These are phyloP conservation scores for Hymenoscyphus infarciens DNA, from an alignment of 2,329 filamentous ascomycete genomes.

Conservation along the genomic window DNA sequence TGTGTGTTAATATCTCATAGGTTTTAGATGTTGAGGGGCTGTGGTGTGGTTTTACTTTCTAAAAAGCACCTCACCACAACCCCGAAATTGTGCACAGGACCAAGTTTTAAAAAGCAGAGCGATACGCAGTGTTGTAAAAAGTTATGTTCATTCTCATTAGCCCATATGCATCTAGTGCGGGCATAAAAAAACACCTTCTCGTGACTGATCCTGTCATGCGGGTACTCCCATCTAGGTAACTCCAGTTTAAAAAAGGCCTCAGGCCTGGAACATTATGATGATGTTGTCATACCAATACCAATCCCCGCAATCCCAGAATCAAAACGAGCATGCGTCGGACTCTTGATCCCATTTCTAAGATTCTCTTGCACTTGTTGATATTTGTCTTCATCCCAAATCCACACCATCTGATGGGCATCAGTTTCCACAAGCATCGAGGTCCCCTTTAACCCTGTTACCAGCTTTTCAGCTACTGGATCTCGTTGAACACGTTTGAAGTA, in stretches of 20 bases:
- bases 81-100: too few species aligned
- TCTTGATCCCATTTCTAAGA: slow-evolving; percentile 20
- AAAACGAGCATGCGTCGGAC: slow-evolving; percentile 24
- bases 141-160: background rate
- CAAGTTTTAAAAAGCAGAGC: background rate
- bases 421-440: slow-evolving; percentile 21
- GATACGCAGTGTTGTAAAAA: background rate
- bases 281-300: background rate
- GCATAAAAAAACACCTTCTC: background rate
- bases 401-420: slow-evolving; percentile 25
- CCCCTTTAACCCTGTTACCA: slow-evolving; percentile 39
- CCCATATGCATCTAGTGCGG: background rate
- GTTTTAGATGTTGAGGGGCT: too few species aligned
- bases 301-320: slow-evolving; percentile 25
- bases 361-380: slow-evolving; percentile 21
- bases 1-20: too few species aligned
- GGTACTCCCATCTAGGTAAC: background rate
- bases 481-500: slow-evolving; percentile 66
- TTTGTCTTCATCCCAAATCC: slow-evolving; percentile 32
- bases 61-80: too few species aligned
- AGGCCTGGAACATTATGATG: background rate
- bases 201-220: background rate
- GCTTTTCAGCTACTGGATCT: slow-evolving; percentile 39
- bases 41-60: too few species aligned
- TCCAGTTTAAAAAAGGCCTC: background rate